Conservation (phyloP, 129 eudicot species). For the Tagetes erecta region DNA sequence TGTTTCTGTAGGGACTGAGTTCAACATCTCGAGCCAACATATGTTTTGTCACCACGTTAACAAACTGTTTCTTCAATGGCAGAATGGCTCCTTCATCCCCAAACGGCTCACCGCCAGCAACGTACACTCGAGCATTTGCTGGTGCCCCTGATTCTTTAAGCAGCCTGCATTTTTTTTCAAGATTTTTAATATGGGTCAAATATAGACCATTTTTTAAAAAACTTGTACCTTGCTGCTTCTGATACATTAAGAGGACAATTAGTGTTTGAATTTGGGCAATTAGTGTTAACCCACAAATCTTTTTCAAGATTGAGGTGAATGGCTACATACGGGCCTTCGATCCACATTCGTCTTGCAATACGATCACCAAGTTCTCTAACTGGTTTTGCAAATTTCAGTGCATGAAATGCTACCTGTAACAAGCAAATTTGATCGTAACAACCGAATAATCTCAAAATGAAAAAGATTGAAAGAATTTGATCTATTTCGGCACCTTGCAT, state of each 20-base stretch:
- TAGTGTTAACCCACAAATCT: slow-evolving; percentile 61
- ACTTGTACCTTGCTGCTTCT: slow-evolving; percentile 47
- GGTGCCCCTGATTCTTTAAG: slow-evolving; percentile 65
- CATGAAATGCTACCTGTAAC: slow-evolving; percentile 59
- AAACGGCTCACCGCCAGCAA: slow-evolving; percentile 64
- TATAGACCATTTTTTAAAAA: neutral
- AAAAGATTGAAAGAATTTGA: neutral
- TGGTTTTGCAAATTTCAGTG: slow-evolving; percentile 54
- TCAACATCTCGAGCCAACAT: slow-evolving; percentile 50
- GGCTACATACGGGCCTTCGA: slow-evolving; percentile 70
- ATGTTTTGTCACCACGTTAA: slow-evolving; percentile 52
- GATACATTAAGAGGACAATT: slow-evolving; percentile 55
- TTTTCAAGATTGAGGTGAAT: slow-evolving; percentile 58
- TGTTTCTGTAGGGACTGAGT: slow-evolving; percentile 45
- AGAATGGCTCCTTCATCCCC: slow-evolving; percentile 47
- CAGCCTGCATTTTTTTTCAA: slow-evolving; percentile 31
- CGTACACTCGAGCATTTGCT: slow-evolving; percentile 41
- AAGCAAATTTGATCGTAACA: neutral
- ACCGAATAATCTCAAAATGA: neutral
- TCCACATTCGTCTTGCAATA: slow-evolving; percentile 76
- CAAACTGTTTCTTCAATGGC: slow-evolving; percentile 43
- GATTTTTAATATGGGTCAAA: neutral
- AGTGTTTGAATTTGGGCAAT: slow-evolving; percentile 46
- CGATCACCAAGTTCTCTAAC: slow-evolving; percentile 51
- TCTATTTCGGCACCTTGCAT: slow-evolving; percentile 50